These are phyloP conservation scores for Fulvia fulva DNA, from an alignment of 2,329 filamentous ascomycete genomes.

Conservation along the genomic window DNA sequence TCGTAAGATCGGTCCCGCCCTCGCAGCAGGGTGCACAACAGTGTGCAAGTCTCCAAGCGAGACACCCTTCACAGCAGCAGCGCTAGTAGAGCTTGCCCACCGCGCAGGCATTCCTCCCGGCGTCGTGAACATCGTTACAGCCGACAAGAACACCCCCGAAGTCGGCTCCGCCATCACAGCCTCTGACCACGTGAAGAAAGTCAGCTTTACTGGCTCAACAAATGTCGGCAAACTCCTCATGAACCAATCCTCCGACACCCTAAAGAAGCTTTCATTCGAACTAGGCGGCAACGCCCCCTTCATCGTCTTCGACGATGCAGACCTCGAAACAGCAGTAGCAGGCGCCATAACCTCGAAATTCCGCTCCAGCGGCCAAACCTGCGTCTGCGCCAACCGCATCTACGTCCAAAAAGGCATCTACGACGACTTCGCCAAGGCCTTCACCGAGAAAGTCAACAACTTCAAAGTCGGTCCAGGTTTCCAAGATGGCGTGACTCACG, in stretches of 20 bases:
- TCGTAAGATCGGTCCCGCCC: constrained; percentile 56
- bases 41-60: constrained; percentile 89
- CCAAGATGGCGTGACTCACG: constrained; percentile 67
- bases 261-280: constrained; percentile 86
- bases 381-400: constrained; percentile 73
- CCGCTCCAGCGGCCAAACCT: constrained; percentile 91
- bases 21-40: constrained; percentile 93
- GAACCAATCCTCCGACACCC: constrained; percentile 77
- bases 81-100: constrained; percentile 78
- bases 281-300: constrained; percentile 94
- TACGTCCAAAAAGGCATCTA: constrained; percentile 77
- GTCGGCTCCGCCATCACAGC: constrained; percentile 76
- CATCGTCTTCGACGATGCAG: constrained; percentile 91
- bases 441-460: constrained; percentile 66
- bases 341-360: constrained; percentile 78
- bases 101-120: constrained; percentile 86
- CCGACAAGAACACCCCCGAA: constrained; percentile 71
- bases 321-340: constrained; percentile 76
- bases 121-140: constrained; percentile 84
- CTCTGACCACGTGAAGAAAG: constrained; percentile 73
- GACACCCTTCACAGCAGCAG: constrained; percentile 86
- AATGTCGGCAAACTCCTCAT: constrained; percentile 72
- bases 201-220: constrained; percentile 81
- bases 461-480: constrained; percentile 78
- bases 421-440: constrained; percentile 65